A percentile compares a stretch with the other conserved stretches of the same genome.
phyloP scores from a whole-genome alignment of 352 stramenopile genomes.

The Thraustochytrium sp. region DNA sequence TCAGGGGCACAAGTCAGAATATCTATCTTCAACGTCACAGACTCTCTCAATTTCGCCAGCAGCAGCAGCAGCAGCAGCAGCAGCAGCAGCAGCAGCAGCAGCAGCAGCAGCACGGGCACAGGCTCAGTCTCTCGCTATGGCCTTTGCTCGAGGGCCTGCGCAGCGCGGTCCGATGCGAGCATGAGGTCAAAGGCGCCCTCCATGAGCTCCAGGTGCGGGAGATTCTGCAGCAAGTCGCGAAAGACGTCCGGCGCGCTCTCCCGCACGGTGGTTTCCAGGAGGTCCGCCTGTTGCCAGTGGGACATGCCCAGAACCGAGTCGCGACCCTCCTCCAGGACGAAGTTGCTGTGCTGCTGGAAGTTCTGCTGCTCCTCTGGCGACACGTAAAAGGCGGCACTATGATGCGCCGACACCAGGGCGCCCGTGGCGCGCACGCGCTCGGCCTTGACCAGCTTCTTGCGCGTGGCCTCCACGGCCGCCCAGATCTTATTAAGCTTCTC shows the following conservation, averaged over 20 bases:
- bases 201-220: background rate
- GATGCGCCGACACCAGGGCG: background rate
- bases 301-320: background rate
- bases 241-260: background rate
- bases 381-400: background rate
- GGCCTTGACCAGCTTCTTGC: background rate
- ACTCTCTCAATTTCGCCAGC: too few relatives aligned
- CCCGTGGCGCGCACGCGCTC: background rate
- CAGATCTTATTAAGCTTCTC: background rate
- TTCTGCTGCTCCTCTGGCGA: background rate
- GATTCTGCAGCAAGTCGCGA: background rate
- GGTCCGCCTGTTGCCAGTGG: background rate
- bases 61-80: too few relatives aligned
- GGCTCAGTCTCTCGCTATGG: too few relatives aligned
- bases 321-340: background rate
- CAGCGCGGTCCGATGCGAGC: too few relatives aligned
- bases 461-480: background rate
- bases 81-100: too few relatives aligned
- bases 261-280: background rate
- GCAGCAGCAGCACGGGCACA: too few relatives aligned
- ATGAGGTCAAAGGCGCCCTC: background rate
- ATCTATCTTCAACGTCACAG: too few relatives aligned
- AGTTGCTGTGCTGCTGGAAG: background rate
- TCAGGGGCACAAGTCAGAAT: too few relatives aligned
- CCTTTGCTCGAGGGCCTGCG: too few relatives aligned